Evolutionary conservation across 495 filamentous ascomycete genomes (phyloP).

Genomic region (Rusavskia elegans): DNA sequence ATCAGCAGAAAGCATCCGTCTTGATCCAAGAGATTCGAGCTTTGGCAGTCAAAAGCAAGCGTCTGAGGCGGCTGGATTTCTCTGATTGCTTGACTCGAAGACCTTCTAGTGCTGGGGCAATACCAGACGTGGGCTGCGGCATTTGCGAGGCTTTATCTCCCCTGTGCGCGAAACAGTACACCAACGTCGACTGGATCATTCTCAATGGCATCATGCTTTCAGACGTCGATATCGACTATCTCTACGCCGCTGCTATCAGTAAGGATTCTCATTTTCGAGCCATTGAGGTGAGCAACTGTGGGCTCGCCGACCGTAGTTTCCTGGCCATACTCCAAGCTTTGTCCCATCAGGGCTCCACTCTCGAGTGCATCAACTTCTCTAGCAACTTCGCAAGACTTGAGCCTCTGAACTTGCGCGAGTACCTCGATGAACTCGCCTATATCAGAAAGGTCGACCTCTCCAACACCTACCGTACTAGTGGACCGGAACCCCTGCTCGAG

Average conservation of each 20-base stretch:
- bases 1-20: slow-evolving; percentile 41
- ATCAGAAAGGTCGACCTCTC: slow-evolving; percentile 59
- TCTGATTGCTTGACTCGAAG: slow-evolving; percentile 25
- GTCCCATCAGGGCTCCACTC: slow-evolving; percentile 47
- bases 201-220: slow-evolving; percentile 73
- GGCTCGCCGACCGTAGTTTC: slow-evolving; percentile 35
- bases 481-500: slow-evolving; percentile 46
- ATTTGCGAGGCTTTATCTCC: slow-evolving; percentile 69
- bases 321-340: slow-evolving; percentile 18
- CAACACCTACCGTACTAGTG: slow-evolving; percentile 45
- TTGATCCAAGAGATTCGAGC: slow-evolving; percentile 62
- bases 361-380: slow-evolving; percentile 66
- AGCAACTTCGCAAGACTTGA: slow-evolving; percentile 59
- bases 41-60: slow-evolving; percentile 30
- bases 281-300: slow-evolving; percentile 70
- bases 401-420: slow-evolving; percentile 42
- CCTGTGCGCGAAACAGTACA: slow-evolving; percentile 54
- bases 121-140: slow-evolving; percentile 53
- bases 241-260: slow-evolving; percentile 51
- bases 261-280: slow-evolving; percentile 51
- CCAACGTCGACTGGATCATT: slow-evolving; percentile 64
- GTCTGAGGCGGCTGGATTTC: slow-evolving; percentile 39
- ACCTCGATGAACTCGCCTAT: slow-evolving; percentile 51
- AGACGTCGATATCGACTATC: slow-evolving; percentile 61
- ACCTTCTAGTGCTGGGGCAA: slow-evolving; percentile 31